Conservation (phyloP, 2,329 filamentous ascomycete species). For the Alternaria angustiovoidea region DNA sequence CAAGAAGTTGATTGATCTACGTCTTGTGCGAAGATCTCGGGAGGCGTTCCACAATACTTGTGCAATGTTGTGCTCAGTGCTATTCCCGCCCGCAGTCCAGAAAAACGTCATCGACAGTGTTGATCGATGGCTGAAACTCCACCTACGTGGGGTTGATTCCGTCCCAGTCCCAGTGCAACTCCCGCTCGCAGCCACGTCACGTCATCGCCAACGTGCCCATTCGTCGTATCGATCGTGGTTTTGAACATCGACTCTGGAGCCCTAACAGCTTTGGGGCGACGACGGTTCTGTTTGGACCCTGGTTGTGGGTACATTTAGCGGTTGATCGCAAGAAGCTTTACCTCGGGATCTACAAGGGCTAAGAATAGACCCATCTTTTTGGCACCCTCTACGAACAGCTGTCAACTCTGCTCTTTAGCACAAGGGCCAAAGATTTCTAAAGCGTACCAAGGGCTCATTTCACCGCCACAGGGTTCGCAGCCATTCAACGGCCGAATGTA, state of each 20-base stretch:
- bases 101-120: neutral
- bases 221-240: neutral
- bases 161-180: neutral
- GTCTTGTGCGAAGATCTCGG: neutral
- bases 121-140: neutral
- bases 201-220: neutral
- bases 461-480: slow-evolving; percentile 11
- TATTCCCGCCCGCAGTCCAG: neutral
- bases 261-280: neutral
- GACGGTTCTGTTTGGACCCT: slow-evolving; percentile 10
- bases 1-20: neutral
- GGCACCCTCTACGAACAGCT: neutral
- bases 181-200: neutral
- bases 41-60: neutral
- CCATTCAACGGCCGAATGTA: slow-evolving; percentile 12
- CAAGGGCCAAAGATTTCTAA: neutral
- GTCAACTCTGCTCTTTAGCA: neutral
- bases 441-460: neutral
- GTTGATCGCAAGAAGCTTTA: slow-evolving; percentile 8
- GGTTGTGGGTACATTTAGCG: slow-evolving; percentile 9
- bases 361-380: slow-evolving; percentile 6
- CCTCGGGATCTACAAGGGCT: slow-evolving; percentile 11
- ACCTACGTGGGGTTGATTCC: neutral
- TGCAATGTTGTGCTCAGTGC: slow-evolving; percentile 2
- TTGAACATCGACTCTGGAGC: neutral